A percentile compares a stretch with the other conserved stretches of the same genome.
Evolutionary conservation across 345 rosid species (phyloP).

Genomic region (Eucalyptus erythrocorys): DNA sequence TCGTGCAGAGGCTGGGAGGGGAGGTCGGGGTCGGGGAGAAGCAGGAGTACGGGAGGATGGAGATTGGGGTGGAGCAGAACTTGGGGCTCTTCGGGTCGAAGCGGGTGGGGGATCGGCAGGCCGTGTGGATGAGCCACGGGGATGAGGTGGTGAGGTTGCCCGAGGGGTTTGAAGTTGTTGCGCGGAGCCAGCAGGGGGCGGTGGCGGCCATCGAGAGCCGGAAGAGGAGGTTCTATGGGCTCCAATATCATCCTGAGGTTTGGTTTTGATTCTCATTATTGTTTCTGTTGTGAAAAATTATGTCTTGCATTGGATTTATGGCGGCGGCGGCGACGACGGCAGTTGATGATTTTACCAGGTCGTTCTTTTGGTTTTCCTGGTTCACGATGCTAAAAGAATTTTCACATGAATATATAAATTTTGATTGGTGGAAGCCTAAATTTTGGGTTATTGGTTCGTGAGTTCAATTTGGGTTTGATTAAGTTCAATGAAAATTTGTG

Average conservation of each 20-base stretch:
- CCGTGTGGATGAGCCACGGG: constrained; percentile 98
- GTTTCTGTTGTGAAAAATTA: background rate
- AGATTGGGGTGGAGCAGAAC: constrained; percentile 47
- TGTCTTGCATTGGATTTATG: background rate
- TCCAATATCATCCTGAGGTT: constrained; percentile 96
- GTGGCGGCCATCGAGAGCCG: constrained; percentile 71
- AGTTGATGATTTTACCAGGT: background rate
- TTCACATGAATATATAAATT: background rate
- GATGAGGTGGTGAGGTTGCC: constrained; percentile 75
- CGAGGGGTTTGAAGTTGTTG: constrained; percentile 67
- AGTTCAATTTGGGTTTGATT: background rate
- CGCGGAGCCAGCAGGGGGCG: constrained; percentile 63
- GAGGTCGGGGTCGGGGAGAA: constrained; percentile 59
- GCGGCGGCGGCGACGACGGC: background rate
- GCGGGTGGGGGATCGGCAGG: constrained; percentile 55
- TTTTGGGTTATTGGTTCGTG: background rate
- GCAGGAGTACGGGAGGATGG: constrained; percentile 97
- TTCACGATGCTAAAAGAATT: background rate
- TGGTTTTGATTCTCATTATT: background rate
- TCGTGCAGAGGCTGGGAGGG: constrained; percentile 83
- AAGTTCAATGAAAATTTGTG: background rate
- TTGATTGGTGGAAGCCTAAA: background rate
- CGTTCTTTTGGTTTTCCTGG: background rate
- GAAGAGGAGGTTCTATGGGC: constrained; percentile 59
- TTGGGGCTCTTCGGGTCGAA: constrained; percentile 53